These are phyloP conservation scores for Fusarium transvaalense DNA, from an alignment of 2,329 filamentous ascomycete genomes.

Conservation along the genomic window DNA sequence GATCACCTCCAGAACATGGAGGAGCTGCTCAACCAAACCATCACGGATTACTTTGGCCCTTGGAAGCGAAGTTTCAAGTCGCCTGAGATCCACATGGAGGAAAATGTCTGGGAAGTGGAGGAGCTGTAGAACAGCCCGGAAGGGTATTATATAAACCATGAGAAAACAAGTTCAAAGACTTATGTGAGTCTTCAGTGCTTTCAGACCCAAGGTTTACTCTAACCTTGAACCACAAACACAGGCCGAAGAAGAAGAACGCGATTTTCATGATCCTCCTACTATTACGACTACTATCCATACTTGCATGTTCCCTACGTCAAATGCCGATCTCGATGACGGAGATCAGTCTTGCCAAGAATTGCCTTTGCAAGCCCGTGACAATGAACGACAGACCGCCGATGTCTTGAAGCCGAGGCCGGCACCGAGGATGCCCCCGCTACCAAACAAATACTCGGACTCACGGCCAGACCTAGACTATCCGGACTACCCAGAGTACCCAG, in stretches of 20 bases:
- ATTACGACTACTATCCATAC: neutral
- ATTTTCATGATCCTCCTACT: neutral
- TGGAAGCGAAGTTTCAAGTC: conserved; percentile 55
- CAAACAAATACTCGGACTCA: neutral
- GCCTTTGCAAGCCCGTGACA: neutral
- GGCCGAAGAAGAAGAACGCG: neutral
- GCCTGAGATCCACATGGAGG: conserved; percentile 21
- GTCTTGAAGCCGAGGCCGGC: neutral
- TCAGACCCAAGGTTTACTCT: neutral
- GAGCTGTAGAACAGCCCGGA: conserved; percentile 53
- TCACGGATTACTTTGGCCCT: conserved; percentile 75
- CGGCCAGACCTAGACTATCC: too few species aligned
- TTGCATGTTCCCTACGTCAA: neutral
- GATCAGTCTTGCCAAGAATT: neutral
- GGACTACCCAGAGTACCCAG: too few species aligned
- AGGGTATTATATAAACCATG: neutral
- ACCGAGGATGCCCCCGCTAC: too few species aligned
- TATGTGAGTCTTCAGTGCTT: neutral
- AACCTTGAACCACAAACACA: neutral
- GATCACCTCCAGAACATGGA: conserved; percentile 85
- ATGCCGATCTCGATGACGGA: neutral
- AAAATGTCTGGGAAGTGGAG: conserved; percentile 41
- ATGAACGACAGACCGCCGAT: neutral
- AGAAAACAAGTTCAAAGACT: neutral
- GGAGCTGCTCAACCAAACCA: conserved; percentile 73